Evolutionary conservation across 257 asterid species (phyloP), one percentile per base, ranked within the genome.

Genomic region (Solanum pennellii): DNA sequence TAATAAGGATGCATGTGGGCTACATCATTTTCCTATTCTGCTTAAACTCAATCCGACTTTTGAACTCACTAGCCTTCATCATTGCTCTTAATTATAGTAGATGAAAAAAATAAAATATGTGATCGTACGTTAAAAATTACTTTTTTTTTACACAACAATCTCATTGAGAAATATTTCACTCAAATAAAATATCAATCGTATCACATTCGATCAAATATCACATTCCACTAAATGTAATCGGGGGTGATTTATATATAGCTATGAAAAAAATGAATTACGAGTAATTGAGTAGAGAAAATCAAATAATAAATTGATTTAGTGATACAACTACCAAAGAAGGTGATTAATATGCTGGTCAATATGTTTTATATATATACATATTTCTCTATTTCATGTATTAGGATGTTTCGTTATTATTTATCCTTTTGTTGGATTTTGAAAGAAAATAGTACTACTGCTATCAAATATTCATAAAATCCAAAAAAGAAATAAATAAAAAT

Each of bases 1-100:
- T 76, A 79, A 45, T 52, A 15, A 82, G 21, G 76, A 62, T 74
- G 86, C 88, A 89, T 86, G 91, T 83, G 91, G 83, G 66, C 14
- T 69, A 35, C 7, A 71, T 56, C 13, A 37, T 86, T 29, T 71
- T 83, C 23, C 29, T 31, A 12, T 35, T 86, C 83, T 42, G 69
- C n/a, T 79, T 3, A 15, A 25, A 37, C 41, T 73, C 27, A 20
- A 69, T 79, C 3, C 1, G 2, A 47, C 41, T 79, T 79, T 25
- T 45, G 35, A 79, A 79, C 66, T 75, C 56, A 47, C 83, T 74
- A 71, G 33, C 77, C 35, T 3, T n/a, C 42, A 83, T 89, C 60
- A 84, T 76, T 87, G 82, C 35, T 25, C 18, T 25, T 37, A 5
- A 37, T 37, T 25, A 12, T 12, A 66, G 18, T n/a, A 25, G 18